A percentile compares a stretch with the other conserved stretches of the same genome.
phyloP scores from a whole-genome alignment of 2,329 filamentous ascomycete genomes.

The Xylaria sp. region DNA sequence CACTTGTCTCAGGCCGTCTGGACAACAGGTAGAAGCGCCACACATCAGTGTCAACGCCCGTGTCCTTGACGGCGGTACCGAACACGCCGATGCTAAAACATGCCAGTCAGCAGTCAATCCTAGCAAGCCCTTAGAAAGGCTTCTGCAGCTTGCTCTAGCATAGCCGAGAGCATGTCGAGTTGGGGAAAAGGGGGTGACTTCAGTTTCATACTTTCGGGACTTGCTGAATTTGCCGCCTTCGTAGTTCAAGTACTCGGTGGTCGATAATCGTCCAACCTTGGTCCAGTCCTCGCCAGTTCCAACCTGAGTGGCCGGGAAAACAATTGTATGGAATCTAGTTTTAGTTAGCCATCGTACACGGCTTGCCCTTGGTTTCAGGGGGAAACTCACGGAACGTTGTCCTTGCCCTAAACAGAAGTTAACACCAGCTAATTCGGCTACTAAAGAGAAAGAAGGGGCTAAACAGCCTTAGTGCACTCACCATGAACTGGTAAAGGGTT shows the following conservation, averaged over 20 bases:
- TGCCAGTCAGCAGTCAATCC: background rate
- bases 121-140: background rate
- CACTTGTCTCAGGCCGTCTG: conserved; percentile 76
- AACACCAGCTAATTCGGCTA: background rate
- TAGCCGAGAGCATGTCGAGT: background rate
- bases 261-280: conserved; percentile 79
- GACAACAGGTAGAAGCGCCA: conserved; percentile 90
- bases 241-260: conserved; percentile 63
- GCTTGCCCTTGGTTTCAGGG: background rate
- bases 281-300: conserved; percentile 85
- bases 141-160: background rate
- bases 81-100: conserved; percentile 53
- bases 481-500: conserved; percentile 73
- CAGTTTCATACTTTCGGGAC: conserved; percentile 47
- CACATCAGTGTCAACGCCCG: conserved; percentile 77
- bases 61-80: conserved; percentile 81
- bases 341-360: background rate
- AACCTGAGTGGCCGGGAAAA: conserved; percentile 83
- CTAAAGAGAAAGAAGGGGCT: background rate
- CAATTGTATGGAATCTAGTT: conserved; percentile 70
- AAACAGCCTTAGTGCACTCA: background rate
- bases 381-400: conserved; percentile 52
- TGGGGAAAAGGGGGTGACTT: background rate
- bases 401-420: conserved; percentile 57
- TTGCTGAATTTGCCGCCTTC: conserved; percentile 78